phyloP scores from a whole-genome alignment of 352 stramenopile genomes.

The Aphanomyces astaci region DNA sequence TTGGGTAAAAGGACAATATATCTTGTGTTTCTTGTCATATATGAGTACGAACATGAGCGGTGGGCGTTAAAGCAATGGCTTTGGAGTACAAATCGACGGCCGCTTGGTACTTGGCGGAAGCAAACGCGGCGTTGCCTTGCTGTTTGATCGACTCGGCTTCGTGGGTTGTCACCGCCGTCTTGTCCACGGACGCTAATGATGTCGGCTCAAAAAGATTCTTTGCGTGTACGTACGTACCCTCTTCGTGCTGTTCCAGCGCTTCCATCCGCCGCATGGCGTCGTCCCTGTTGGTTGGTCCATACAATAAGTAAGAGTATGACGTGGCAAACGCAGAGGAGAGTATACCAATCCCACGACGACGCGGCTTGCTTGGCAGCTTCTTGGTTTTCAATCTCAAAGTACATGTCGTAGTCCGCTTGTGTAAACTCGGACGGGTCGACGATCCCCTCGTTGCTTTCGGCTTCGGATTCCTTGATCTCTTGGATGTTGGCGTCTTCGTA shows the following conservation, averaged over 20 bases:
- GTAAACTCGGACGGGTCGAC: conserved; percentile 52
- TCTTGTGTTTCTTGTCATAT: no score
- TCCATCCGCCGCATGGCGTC: conserved; percentile 83
- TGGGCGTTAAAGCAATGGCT: conserved; percentile 67
- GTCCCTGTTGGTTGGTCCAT: no score
- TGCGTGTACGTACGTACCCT: conserved; percentile 1
- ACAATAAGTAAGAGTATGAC: not conserved
- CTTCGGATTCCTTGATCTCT: conserved; percentile 77
- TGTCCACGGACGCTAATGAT: not conserved
- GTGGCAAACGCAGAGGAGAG: not conserved
- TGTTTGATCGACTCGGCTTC: conserved; percentile 37
- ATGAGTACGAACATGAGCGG: conserved; percentile 55
- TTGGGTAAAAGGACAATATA: no score
- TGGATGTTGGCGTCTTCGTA: conserved; percentile 81
- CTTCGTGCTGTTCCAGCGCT: conserved; percentile 64
- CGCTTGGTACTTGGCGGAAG: conserved; percentile 59
- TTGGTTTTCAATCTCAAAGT: conserved; percentile 79
- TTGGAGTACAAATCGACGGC: conserved; percentile 83
- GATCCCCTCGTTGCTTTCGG: conserved; percentile 57
- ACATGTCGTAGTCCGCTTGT: conserved; percentile 61
- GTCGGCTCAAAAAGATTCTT: not conserved
- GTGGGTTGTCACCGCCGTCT: not conserved
- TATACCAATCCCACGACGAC: conserved; percentile 53
- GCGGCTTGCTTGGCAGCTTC: conserved; percentile 58
- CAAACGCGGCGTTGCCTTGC: conserved; percentile 74